A percentile compares a stretch with the other conserved stretches of the same genome.
phyloP scores from a whole-genome alignment of 306 rosid genomes.

The Gastrolobium villosum region DNA sequence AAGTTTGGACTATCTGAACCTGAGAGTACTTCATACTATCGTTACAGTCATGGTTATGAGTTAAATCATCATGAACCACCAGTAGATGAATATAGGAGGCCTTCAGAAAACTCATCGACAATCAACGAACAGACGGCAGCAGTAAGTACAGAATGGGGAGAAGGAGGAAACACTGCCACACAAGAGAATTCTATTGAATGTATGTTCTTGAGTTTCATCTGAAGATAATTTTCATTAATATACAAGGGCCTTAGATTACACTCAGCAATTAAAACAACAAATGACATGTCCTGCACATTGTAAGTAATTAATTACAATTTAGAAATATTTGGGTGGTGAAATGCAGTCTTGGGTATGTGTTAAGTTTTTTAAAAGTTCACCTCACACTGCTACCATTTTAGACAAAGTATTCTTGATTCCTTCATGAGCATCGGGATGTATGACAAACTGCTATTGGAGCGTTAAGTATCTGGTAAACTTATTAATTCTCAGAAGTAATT shows the following conservation, averaged over 20 bases:
- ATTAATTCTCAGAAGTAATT: conserved; percentile 26
- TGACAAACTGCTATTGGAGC: conserved; percentile 32
- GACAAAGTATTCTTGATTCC: conserved; percentile 27
- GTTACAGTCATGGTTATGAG: conserved; percentile 67
- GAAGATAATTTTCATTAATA: conserved; percentile 22
- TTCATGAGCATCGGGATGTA: conserved; percentile 12
- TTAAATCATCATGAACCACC: conserved; percentile 60
- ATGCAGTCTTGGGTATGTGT: conserved; percentile 15
- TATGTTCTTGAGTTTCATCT: conserved; percentile 56
- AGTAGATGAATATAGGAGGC: conserved; percentile 73
- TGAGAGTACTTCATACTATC: conserved; percentile 70
- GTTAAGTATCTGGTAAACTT: background rate
- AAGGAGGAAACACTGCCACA: conserved; percentile 53
- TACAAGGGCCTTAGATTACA: conserved; percentile 10
- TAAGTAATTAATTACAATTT: conserved; percentile 25
- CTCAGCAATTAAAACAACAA: conserved; percentile 15
- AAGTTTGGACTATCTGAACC: conserved; percentile 84
- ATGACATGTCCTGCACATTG: background rate
- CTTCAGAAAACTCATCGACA: conserved; percentile 62
- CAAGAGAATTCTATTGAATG: conserved; percentile 77
- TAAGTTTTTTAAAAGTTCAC: conserved; percentile 30
- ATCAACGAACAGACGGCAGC: conserved; percentile 61
- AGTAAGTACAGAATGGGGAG: conserved; percentile 70
- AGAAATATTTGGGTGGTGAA: conserved; percentile 18
- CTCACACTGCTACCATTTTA: conserved; percentile 1